Evolutionary conservation across 1,139 yeast genomes (phyloP).

Genomic region (Candida tunisiensis): DNA sequence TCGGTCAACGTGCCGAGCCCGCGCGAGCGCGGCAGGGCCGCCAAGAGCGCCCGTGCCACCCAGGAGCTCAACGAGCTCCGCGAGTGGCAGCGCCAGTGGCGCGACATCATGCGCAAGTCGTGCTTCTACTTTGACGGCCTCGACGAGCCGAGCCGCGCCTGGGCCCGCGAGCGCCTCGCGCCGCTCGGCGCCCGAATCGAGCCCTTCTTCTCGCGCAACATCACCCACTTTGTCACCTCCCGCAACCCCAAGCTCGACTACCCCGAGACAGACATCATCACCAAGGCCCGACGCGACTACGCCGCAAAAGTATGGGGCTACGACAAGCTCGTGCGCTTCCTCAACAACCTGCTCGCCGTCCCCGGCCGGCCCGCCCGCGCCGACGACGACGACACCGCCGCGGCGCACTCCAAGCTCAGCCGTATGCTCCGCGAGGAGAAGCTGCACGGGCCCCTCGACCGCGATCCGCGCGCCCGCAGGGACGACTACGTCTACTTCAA

Average conservation of each 20-base stretch:
- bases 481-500: conserved; percentile 77
- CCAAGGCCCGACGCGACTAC: conserved; percentile 40
- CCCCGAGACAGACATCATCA: conserved; percentile 45
- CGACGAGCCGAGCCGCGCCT: conserved; percentile 35
- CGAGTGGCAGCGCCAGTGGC: conserved; percentile 73
- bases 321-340: conserved; percentile 70
- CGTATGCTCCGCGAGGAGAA: conserved; percentile 71
- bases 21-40: too few species aligned
- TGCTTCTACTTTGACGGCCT: conserved; percentile 67
- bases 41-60: too few species aligned
- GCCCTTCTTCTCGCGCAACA: conserved; percentile 60
- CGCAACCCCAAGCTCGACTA: conserved; percentile 24
- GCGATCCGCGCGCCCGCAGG: conserved; percentile 72
- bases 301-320: conserved; percentile 76
- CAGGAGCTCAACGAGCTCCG: conserved; percentile 4
- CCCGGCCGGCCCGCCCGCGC: too few species aligned
- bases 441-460: conserved; percentile 70
- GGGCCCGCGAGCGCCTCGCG: conserved; percentile 24
- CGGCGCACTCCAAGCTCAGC: conserved; percentile 25
- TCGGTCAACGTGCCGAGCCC: too few species aligned
- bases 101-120: conserved; percentile 53
- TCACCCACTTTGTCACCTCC: conserved; percentile 71
- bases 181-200: conserved; percentile 29
- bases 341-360: conserved; percentile 57
- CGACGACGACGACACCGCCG: conserved; percentile 3